Evolutionary conservation across 2,329 filamentous ascomycete genomes (phyloP), one percentile per base, ranked within the genome.

Genomic region (Nemania bipapillata): DNA sequence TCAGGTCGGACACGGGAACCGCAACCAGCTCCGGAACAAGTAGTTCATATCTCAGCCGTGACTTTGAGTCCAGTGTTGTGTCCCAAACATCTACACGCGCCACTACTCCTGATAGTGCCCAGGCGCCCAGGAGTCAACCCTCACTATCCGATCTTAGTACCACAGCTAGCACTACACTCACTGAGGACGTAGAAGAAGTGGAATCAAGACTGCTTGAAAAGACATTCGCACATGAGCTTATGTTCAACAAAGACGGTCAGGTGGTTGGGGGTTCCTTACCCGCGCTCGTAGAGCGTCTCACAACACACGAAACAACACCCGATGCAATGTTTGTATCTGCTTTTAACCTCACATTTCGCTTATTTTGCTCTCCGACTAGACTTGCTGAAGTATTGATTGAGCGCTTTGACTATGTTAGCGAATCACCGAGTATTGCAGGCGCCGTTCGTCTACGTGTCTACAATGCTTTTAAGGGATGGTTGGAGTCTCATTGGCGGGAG

Each of bases 381-480:
- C 88, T 99, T 70, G 92, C 94, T 0, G 88, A 93, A 77, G 88
- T 90, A 3, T 85, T 99, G n/a, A 91, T 96, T 61, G 91, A 96
- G 65, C 90, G 96, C 32, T 99, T 97, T 79, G 92, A 97, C 67
- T 97, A 97, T 74, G 91, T 97, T 42, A 91, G 89, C 12, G 91
- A 96, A 68, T 92, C 90, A 55, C 88, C 90, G 24, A 87, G 90
- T 66, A 87, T 94, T 70, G 90, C 94, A 24, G 87, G 86, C 2
- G 93, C 95, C 0, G 95, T 98, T 24, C 90, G 94, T 58, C 84
- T 99, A 55, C 89, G 96, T 59, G 93, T 98, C 1, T 98, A 96
- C 83, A 98, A 99, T 78, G 91, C 94, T 65, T 93, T 99, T 85
- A 99, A 99, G 81, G 92, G 92, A 49, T 99, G 96, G 96, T 84